Base-by-base conservation (phyloP, 345 rosid species). In the Brassica incana region DNA sequence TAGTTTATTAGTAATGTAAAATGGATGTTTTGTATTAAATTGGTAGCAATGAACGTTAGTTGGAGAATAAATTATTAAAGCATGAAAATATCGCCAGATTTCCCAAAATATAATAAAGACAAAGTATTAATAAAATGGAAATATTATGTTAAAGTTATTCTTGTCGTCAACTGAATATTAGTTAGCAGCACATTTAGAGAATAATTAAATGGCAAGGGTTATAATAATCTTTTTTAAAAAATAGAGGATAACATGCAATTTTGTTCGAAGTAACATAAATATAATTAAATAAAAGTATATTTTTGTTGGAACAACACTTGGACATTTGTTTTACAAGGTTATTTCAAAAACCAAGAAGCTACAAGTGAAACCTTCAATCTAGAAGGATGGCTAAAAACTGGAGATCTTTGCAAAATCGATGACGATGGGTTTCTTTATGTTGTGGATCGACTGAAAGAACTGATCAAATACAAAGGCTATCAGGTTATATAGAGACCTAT, bases 321-420 rank as follows among this genome's bases (percentile, higher is more conserved):
- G 15, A 50, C 58, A 50, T 2, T 54, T 23, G 8, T 60, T 60
- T 11, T 33, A 30, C 65, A 78, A 92, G 97, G 97, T 64, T 94
- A 94, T 76, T 92, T 89, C 23, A 72, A 83, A 58, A 89, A 92
- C 61, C 65, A 78, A 23, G 94, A 90, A 77, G 95, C 98, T 3
- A 93, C 92, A 25, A 67, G 85, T n/a, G 84, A 89, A 2, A 86
- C 92, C 8, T 67, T 88, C 16, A 87, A 86, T 81, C 77, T 86
- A 1, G 90, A 88, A 35, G 98, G 97, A 74, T 94, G 98, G 97
- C 76, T 94, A 20, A 92, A 86, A 81, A 94, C 98, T 0, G 97
- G 98, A 32, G 97, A 92, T 80, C 82, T 94, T 9, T 90, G 97
- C 82, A 90, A 89, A 71, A 86, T 92, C 23, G 97, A 92, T 18